These are phyloP conservation scores for Camellia japonica DNA, from an alignment of 148 eudicot species.

Conservation along the genomic window DNA sequence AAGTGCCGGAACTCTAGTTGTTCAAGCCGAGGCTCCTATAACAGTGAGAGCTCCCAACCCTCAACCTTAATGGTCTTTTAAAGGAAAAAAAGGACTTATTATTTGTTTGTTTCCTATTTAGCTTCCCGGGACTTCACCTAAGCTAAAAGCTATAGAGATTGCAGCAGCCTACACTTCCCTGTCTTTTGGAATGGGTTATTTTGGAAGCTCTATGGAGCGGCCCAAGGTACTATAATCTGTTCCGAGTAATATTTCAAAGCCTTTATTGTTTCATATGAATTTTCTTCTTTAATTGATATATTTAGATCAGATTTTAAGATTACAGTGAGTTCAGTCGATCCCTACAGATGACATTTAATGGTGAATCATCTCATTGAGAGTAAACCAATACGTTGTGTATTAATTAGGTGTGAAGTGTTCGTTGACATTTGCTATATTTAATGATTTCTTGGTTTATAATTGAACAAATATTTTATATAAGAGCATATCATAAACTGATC, in stretches of 20 bases:
- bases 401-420: neutral
- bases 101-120: too few relatives aligned
- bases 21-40: too few relatives aligned
- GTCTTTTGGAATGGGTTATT: slow-evolving; percentile 93
- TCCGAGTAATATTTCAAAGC: neutral
- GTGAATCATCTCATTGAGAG: neutral
- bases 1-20: too few relatives aligned
- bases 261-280: neutral
- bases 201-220: slow-evolving; percentile 73
- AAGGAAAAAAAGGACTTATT: too few relatives aligned
- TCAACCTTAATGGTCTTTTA: too few relatives aligned
- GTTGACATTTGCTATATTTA: neutral
- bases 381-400: neutral
- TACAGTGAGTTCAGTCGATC: neutral
- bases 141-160: slow-evolving; percentile 80
- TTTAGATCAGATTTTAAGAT: neutral
- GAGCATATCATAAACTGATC: neutral
- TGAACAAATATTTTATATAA: neutral
- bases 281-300: neutral
- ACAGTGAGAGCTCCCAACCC: too few relatives aligned
- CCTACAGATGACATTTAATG: too few relatives aligned
- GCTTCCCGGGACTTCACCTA: slow-evolving; percentile 6
- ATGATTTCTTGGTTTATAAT: neutral
- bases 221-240: slow-evolving; percentile 61
- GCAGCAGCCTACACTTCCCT: slow-evolving; percentile 76